These are phyloP conservation scores for Vitis rotundifolia DNA, from an alignment of 164 flowering plant species.

Conservation along the genomic window DNA sequence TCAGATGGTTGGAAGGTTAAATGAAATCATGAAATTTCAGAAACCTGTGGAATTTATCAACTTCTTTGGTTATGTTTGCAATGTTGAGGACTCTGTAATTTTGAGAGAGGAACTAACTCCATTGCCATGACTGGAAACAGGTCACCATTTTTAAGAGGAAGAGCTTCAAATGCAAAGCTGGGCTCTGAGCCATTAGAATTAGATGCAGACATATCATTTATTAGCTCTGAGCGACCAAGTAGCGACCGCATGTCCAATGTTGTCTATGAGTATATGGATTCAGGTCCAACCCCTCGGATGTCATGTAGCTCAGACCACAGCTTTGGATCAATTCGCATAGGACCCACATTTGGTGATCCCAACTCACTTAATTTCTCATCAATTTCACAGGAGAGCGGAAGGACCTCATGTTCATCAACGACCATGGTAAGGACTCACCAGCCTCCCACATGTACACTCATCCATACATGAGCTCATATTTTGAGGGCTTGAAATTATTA, in stretches of 20 bases:
- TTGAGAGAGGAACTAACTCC: not conserved
- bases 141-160: conserved; percentile 37
- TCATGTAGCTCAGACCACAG: conserved; percentile 41
- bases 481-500: not conserved
- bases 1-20: not conserved
- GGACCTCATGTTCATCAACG: conserved; percentile 34
- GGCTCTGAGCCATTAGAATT: conserved; percentile 31
- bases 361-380: conserved; percentile 15
- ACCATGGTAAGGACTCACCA: conserved; percentile 20
- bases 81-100: no score
- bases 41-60: not conserved
- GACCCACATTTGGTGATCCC: conserved; percentile 25
- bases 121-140: conserved; percentile 24
- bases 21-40: not conserved
- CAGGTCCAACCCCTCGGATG: conserved; percentile 28
- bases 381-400: conserved; percentile 28
- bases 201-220: conserved; percentile 63
- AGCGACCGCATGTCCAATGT: conserved; percentile 29
- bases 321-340: conserved; percentile 34
- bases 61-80: no score
- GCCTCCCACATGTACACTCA: not conserved
- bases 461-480: not conserved
- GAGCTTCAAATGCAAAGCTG: conserved; percentile 15
- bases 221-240: conserved; percentile 60
- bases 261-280: conserved; percentile 22